These are phyloP conservation scores for Claviceps digitariae DNA, from an alignment of 2,329 filamentous ascomycete species.

Conservation along the genomic window DNA sequence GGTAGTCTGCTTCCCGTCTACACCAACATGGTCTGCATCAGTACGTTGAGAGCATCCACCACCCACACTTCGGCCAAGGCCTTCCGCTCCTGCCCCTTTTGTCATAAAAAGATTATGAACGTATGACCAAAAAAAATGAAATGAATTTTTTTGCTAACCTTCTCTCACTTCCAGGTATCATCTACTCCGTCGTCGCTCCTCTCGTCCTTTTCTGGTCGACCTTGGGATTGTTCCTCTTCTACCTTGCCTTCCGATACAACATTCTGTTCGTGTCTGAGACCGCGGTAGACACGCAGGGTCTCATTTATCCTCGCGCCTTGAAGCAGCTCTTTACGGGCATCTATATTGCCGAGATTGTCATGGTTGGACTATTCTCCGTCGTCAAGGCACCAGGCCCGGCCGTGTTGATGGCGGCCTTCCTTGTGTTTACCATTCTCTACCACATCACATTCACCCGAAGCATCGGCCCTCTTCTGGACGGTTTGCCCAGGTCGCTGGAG, in stretches of 20 bases:
- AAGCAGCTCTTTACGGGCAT: conserved; percentile 75
- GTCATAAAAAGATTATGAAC: no score
- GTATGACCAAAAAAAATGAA: background rate
- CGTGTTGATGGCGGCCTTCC: conserved; percentile 60
- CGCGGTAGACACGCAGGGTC: conserved; percentile 73
- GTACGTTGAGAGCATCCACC: conserved; percentile 20
- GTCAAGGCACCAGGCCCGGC: conserved; percentile 54
- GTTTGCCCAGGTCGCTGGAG: conserved; percentile 49
- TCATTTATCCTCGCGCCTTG: conserved; percentile 75
- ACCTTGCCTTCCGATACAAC: conserved; percentile 78
- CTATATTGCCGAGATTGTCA: conserved; percentile 65
- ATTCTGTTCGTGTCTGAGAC: conserved; percentile 69
- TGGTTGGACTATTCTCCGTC: conserved; percentile 71
- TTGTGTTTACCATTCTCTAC: conserved; percentile 64
- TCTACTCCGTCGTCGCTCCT: conserved; percentile 74
- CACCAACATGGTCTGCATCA: conserved; percentile 60
- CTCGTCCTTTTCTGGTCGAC: conserved; percentile 70
- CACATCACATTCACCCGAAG: conserved; percentile 59
- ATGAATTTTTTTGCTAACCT: conserved; percentile 10
- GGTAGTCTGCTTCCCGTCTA: conserved; percentile 64
- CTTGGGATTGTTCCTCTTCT: conserved; percentile 64
- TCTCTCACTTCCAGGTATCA: conserved; percentile 35
- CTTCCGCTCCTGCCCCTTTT: no score
- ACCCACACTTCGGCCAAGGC: no score
- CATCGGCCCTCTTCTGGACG: conserved; percentile 57